Base-by-base conservation (phyloP, 768 basidiomycete species). In the Dioszegia hungarica region DNA sequence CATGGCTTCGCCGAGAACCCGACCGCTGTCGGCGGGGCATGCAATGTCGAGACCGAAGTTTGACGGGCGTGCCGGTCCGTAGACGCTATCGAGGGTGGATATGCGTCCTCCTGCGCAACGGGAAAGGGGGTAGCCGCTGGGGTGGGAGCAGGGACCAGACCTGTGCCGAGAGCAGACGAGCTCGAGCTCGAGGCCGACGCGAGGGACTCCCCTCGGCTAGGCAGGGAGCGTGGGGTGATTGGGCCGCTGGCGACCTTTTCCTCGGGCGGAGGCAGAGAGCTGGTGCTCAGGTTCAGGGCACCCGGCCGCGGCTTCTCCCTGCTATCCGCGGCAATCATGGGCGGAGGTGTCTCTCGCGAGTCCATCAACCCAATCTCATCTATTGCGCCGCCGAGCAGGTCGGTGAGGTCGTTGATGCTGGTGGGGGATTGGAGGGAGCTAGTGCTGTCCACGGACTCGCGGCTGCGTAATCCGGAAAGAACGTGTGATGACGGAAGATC, bases 361-460 rank as follows among this genome's bases (percentile, higher is more conserved):
- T 72, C 67, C 28, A 69, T 64, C 56, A 69, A 43, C 1, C 67
- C 70, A 22, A 73, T 73, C 10, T 59, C 71, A 49, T 73, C 68
- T 25, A 73, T 73, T 1, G 71, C 71, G 24, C 68, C 66, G 5
- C 71, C 71, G 3, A 73, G 57, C 58, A 73, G 62, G n/a, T 65
- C 68, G 3, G 71, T 70, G 20, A 73, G 59, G 24, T 73, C 71
- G 31, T 55, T 62, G 28, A 73, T 60, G 2, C 66, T 63, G 12
- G 37, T 19, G 17, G 10, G 49, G 15, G 49, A 51, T 4, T n/a
- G 14, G 11, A 33, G 31, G 10, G 33, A 48, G 15, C n/a, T 29
- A 4, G 46, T 27, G 20, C 28, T 19, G 11, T 46, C 27, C 22
- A 24, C 11, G 17, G 20, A 0, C 9, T 8, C 39, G 39, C 39